phyloP scores from a whole-genome alignment of 495 filamentous ascomycete genomes.

The Talaromyces trachyspermus region DNA sequence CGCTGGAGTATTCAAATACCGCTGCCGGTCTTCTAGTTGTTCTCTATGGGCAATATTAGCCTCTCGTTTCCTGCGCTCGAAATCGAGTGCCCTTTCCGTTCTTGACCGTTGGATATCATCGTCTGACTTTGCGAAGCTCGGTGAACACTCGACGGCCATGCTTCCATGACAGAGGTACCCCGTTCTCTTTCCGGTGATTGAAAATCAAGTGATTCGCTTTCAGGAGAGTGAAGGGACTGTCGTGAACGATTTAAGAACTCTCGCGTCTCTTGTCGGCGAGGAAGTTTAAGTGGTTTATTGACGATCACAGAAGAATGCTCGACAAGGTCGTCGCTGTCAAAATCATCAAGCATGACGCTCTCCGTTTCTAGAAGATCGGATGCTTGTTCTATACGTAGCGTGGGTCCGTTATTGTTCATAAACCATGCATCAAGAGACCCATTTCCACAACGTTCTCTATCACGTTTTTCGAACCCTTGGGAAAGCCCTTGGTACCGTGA shows the following conservation, averaged over 20 bases:
- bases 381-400: neutral
- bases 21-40: constrained; percentile 9
- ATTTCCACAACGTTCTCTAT: constrained; percentile 30
- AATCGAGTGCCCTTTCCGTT: constrained; percentile 34
- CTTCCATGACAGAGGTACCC: constrained; percentile 33
- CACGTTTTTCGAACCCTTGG: constrained; percentile 19
- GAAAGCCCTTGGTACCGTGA: neutral
- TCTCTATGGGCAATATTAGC: constrained; percentile 24
- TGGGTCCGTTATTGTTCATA: constrained; percentile 8
- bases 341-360: constrained; percentile 6
- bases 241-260: neutral
- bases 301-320: neutral
- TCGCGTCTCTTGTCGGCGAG: neutral
- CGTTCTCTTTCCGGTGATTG: constrained; percentile 15
- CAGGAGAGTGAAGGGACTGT: neutral
- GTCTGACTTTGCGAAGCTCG: constrained; percentile 10
- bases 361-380: neutral
- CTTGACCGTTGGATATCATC: constrained; percentile 10
- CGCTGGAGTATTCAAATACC: constrained; percentile 3
- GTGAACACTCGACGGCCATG: constrained; percentile 32
- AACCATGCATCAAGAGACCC: constrained; percentile 38
- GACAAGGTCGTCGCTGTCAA: neutral
- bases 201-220: neutral
- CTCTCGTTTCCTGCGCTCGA: constrained; percentile 35
- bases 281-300: constrained; percentile 4